These are phyloP conservation scores for Flaveria linearis DNA, from an alignment of 129 eudicot genomes.

Conservation along the genomic window DNA sequence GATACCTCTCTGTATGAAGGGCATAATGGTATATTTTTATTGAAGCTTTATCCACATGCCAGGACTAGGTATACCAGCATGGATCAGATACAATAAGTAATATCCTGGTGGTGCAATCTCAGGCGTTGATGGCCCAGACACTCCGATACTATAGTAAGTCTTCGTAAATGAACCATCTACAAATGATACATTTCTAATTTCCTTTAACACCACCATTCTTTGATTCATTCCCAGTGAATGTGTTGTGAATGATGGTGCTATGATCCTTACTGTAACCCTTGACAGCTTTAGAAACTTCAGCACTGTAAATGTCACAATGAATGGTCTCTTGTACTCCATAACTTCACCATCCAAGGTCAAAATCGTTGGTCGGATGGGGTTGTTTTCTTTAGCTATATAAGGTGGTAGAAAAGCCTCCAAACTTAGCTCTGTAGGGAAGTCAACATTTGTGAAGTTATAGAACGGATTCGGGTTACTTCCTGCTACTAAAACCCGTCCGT, in stretches of 20 bases:
- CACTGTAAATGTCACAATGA: slow-evolving; percentile 46
- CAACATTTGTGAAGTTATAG: slow-evolving; percentile 63
- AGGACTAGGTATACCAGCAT: slow-evolving; percentile 71
- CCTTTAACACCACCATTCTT: slow-evolving; percentile 68
- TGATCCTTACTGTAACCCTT: slow-evolving; percentile 47
- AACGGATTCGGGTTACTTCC: slow-evolving; percentile 79
- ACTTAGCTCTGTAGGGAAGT: slow-evolving; percentile 71
- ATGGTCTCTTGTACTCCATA: slow-evolving; percentile 40
- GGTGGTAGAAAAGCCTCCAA: slow-evolving; percentile 77
- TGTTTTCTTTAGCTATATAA: slow-evolving; percentile 49
- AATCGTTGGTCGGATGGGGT: slow-evolving; percentile 48
- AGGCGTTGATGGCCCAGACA: slow-evolving; percentile 60
- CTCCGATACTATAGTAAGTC: slow-evolving; percentile 40
- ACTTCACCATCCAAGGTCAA: slow-evolving; percentile 24
- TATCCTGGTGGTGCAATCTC: slow-evolving; percentile 87
- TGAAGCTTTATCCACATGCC: slow-evolving; percentile 70
- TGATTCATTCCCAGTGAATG: slow-evolving; percentile 79
- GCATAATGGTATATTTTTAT: slow-evolving; percentile 17
- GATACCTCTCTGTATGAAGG: neutral
- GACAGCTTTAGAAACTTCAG: slow-evolving; percentile 35
- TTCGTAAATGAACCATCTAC: slow-evolving; percentile 22
- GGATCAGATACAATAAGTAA: slow-evolving; percentile 75
- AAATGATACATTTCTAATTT: slow-evolving; percentile 26
- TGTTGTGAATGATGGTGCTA: slow-evolving; percentile 74
- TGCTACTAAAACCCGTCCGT: slow-evolving; percentile 68